Percentiles rank a stretch among this genome's conserved stretches.
Evolutionary conservation across 352 stramenopile genomes (phyloP).

Genomic region (Pythium sp.): DNA sequence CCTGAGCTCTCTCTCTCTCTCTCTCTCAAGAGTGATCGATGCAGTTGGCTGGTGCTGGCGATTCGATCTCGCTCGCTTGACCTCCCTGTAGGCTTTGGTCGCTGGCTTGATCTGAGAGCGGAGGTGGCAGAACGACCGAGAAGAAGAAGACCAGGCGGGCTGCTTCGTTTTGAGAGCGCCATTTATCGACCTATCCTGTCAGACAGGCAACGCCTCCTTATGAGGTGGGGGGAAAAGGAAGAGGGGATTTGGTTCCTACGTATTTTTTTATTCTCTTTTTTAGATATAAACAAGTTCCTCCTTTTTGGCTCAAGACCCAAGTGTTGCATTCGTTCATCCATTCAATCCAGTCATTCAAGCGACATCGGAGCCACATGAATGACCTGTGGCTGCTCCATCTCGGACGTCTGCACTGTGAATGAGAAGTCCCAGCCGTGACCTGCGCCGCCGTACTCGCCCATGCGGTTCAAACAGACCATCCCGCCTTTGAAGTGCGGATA

Average conservation of each 20-base stretch:
- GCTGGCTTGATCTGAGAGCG: neutral
- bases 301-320: neutral
- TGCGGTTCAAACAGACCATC: slow-evolving; percentile 75
- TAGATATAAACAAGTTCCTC: slow-evolving; percentile 6
- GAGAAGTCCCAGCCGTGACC: slow-evolving; percentile 75
- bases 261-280: neutral
- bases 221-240: neutral
- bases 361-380: slow-evolving; percentile 47
- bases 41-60: neutral
- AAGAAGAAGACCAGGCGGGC: too few relatives aligned
- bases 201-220: neutral
- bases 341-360: slow-evolving; percentile 15
- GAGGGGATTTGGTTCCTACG: neutral
- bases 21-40: neutral
- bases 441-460: slow-evolving; percentile 71
- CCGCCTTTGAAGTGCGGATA: slow-evolving; percentile 70
- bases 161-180: neutral
- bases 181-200: neutral
- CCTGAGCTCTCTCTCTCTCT: slow-evolving; percentile 3
- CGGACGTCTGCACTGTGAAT: slow-evolving; percentile 59
- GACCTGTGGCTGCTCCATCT: slow-evolving; percentile 50
- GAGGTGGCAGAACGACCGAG: neutral
- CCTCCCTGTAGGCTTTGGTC: neutral
- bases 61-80: neutral
- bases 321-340: neutral